These are phyloP conservation scores for Solanum chaucha DNA, from an alignment of 257 asterid species.

Conservation along the genomic window DNA sequence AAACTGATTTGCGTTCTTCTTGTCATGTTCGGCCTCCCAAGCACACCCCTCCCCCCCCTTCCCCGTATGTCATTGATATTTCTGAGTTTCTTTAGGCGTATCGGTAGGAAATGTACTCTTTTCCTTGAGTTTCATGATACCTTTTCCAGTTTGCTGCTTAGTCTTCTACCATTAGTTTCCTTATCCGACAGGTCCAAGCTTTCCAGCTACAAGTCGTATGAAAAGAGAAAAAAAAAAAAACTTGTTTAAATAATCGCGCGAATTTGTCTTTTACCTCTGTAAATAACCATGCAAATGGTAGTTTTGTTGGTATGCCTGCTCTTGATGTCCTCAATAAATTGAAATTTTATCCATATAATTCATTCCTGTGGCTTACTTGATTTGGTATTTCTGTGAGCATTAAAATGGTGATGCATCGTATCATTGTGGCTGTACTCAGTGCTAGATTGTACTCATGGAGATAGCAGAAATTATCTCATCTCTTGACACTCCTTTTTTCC, in stretches of 20 bases:
- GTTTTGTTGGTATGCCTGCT: background rate
- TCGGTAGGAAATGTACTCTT: background rate
- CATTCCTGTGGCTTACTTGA: background rate
- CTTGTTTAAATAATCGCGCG: background rate
- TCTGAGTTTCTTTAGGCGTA: background rate
- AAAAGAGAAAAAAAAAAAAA: background rate
- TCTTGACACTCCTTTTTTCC: background rate
- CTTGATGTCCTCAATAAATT: background rate
- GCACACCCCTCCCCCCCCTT: background rate
- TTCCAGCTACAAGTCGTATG: background rate
- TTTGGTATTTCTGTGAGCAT: background rate
- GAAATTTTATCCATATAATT: background rate
- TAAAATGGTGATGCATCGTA: background rate
- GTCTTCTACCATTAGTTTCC: background rate
- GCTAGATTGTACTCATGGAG: background rate
- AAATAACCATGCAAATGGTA: slow-evolving; percentile 4
- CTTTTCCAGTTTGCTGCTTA: background rate
- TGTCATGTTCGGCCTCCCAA: background rate
- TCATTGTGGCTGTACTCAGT: background rate
- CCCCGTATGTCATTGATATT: background rate
- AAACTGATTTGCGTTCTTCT: slow-evolving; percentile 20
- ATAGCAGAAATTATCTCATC: background rate
- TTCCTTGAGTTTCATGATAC: background rate
- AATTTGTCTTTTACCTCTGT: background rate
- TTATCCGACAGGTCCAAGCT: background rate